Evolutionary conservation across 176 grass and related monocot genomes (phyloP).

Genomic region (Oropetium thomaeum): DNA sequence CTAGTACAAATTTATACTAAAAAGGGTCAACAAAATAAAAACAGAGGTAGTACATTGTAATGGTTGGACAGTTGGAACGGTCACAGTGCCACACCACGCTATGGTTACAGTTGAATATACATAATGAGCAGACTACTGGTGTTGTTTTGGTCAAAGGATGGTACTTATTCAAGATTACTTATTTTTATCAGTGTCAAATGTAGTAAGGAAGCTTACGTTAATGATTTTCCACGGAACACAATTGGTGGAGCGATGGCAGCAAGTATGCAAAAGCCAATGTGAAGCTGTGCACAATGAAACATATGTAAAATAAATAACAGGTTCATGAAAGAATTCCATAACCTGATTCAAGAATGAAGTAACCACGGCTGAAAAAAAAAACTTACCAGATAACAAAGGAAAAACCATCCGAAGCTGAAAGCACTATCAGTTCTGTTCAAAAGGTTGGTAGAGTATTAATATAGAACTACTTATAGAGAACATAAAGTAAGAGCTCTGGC

Average conservation of each 20-base stretch:
- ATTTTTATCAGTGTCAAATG: not conserved
- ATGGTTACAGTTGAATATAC: not conserved
- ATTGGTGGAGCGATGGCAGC: slow-evolving; percentile 65
- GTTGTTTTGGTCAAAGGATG: not conserved
- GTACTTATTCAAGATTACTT: slow-evolving; percentile 8
- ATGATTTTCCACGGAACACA: slow-evolving; percentile 55
- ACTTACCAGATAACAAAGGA: slow-evolving; percentile 66
- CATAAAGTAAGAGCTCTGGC: not conserved
- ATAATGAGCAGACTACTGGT: not conserved
- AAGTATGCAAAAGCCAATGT: slow-evolving; percentile 63
- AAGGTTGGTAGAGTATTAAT: slow-evolving; percentile 31
- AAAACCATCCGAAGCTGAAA: slow-evolving; percentile 71
- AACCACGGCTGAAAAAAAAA: slow-evolving; percentile 5
- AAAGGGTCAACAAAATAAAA: too few species aligned
- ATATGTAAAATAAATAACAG: slow-evolving; percentile 11
- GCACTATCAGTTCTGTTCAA: slow-evolving; percentile 67
- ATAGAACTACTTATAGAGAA: not conserved
- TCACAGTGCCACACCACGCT: not conserved
- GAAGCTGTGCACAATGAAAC: slow-evolving; percentile 44
- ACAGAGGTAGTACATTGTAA: not conserved
- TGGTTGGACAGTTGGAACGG: not conserved
- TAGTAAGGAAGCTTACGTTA: slow-evolving; percentile 50
- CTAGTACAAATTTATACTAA: too few species aligned
- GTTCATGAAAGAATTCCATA: slow-evolving; percentile 19
- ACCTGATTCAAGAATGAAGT: slow-evolving; percentile 2